Evolutionary conservation across 2,329 filamentous ascomycete genomes (phyloP), one percentile per base, ranked within the genome.

Genomic region (Pseudogymnoascus sp.): DNA sequence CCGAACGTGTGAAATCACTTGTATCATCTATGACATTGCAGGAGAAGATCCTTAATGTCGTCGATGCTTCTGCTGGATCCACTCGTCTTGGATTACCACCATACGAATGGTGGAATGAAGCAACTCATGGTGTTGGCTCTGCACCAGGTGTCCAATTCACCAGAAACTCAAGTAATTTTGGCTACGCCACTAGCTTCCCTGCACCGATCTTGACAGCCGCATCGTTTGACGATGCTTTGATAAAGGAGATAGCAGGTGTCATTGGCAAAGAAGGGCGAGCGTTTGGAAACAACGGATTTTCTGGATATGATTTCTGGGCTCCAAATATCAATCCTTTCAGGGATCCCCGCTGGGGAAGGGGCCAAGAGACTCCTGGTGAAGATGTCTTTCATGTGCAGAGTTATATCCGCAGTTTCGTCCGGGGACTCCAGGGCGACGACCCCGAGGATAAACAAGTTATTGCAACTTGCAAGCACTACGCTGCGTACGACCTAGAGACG

Each of bases 271-370:
- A 89, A 69, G 84, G 83, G 0, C 77, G 87, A 39, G 85, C 86
- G 0, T 89, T 87, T 69, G 84, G 77, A 68, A 89, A 89, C 66
- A 78, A 71, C 6, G 82, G 81, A 3, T 74, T 78, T 10, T 80
- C 79, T 1, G 82, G 81, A 0, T 69, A 84, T 12, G 79, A 86
- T 69, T 85, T 78, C 69, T 87, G 83, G 81, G 85, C 86, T 0
- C 86, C 86, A 0, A 87, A 88, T 67, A 85, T 88, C 71, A 88
- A 87, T 67, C 79, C 82, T 0, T 88, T 82, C 74, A 80, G 80
- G 37, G 84, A 87, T 67, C 84, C 85, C 0, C 75, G 85, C 27
- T 86, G 84, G 84, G 84, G 84, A 1, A 75, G 84, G 7, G 84
- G 84, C 0, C 78, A 80, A 64, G 82, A 87, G 67, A 86, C 83